These are phyloP conservation scores for Claviceps humidiphila DNA, from an alignment of 2,329 filamentous ascomycete species.

Conservation along the genomic window DNA sequence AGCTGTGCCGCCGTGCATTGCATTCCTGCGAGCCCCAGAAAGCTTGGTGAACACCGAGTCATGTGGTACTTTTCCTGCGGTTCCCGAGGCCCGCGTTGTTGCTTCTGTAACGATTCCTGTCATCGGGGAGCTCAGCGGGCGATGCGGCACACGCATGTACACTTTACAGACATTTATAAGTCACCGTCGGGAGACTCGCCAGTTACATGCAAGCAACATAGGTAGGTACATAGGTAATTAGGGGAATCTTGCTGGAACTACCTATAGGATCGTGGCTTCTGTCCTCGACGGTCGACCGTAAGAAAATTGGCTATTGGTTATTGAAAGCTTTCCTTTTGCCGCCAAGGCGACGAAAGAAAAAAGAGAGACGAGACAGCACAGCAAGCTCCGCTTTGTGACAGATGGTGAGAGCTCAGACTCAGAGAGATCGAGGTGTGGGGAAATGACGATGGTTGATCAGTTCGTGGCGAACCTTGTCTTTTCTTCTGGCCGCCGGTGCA, in stretches of 20 bases:
- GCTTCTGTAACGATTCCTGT: not conserved
- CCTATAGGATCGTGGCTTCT: too few relatives aligned
- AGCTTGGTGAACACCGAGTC: not conserved
- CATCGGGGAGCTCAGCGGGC: not conserved
- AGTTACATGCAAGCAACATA: too few relatives aligned
- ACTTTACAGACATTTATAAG: too few relatives aligned
- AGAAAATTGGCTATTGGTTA: too few relatives aligned
- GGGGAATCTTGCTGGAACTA: too few relatives aligned
- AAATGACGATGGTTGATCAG: not conserved
- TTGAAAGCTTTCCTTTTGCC: too few relatives aligned
- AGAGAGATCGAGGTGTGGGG: not conserved
- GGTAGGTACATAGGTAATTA: too few relatives aligned
- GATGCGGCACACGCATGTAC: too few relatives aligned
- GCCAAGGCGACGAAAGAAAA: not conserved
- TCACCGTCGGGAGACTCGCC: too few relatives aligned
- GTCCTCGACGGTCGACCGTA: too few relatives aligned
- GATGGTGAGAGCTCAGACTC: too few relatives aligned
- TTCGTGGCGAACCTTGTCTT: not conserved
- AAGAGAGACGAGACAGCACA: conserved; percentile 2
- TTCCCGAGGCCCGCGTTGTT: not conserved
- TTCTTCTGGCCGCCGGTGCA: too few relatives aligned
- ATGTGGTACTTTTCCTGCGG: not conserved
- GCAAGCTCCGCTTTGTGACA: not conserved
- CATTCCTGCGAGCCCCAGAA: not conserved
- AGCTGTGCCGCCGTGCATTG: not conserved